Evolutionary conservation across 352 stramenopile genomes (phyloP).

Genomic region (Peronosclerospora sorghi): DNA sequence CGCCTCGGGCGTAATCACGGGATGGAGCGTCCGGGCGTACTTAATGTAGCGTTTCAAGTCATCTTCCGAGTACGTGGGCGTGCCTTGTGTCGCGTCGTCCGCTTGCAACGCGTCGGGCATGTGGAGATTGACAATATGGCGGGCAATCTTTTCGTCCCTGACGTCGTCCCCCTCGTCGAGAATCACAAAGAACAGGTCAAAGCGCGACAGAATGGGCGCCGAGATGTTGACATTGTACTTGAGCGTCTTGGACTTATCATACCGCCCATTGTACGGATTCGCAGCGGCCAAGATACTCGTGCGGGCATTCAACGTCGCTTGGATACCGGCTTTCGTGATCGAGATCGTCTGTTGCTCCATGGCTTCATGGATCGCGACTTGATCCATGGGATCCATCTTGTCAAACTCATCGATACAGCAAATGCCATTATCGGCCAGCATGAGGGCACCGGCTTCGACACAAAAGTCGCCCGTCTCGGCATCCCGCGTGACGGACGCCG

Average conservation of each 20-base stretch:
- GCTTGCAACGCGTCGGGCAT: constrained; percentile 46
- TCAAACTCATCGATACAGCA: constrained; percentile 99
- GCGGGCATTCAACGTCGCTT: constrained; percentile 97
- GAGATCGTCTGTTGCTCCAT: constrained; percentile 99
- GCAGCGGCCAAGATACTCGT: constrained; percentile 98
- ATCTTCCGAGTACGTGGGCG: constrained; percentile 47
- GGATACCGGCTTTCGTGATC: constrained; percentile 99
- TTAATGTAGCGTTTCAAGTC: constrained; percentile 94
- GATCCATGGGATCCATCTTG: constrained; percentile 96
- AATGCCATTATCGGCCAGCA: constrained; percentile 98
- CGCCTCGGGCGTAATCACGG: constrained; percentile 52
- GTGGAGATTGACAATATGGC: constrained; percentile 97
- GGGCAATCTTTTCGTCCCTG: constrained; percentile 90
- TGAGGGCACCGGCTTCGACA: constrained; percentile 91
- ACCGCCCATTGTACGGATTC: constrained; percentile 95
- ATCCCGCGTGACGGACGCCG: constrained; percentile 93
- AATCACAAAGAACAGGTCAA: constrained; percentile 99
- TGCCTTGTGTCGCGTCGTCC: constrained; percentile 10
- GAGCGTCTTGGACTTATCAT: constrained; percentile 86
- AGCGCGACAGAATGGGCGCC: constrained; percentile 96
- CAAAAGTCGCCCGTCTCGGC: constrained; percentile 87
- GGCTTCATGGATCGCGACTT: constrained; percentile 98
- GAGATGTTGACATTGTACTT: constrained; percentile 88
- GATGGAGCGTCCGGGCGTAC: constrained; percentile 59
- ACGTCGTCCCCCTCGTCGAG: constrained; percentile 96